These are phyloP conservation scores for Rhamnella rubrinervis DNA, from an alignment of 331 rosid species.

Conservation along the genomic window DNA sequence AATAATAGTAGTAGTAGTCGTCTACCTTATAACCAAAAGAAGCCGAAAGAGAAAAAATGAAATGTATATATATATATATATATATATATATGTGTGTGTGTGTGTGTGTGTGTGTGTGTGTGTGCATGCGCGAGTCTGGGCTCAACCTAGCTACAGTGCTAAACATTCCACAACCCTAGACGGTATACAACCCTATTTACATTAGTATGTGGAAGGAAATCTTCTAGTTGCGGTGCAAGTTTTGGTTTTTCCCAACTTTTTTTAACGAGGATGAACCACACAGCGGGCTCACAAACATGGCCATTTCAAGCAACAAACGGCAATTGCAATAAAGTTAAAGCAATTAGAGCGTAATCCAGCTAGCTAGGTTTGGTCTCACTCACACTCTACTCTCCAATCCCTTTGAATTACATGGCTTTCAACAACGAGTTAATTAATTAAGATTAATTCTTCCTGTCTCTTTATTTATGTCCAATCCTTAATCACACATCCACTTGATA, in stretches of 20 bases:
- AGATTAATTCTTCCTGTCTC: too few species aligned
- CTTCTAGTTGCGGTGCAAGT: constrained; percentile 17
- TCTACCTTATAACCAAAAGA: background rate
- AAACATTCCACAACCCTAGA: constrained; percentile 41
- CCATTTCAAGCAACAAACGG: constrained; percentile 9
- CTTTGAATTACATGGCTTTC: too few species aligned
- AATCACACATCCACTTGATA: too few species aligned
- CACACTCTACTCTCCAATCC: too few species aligned
- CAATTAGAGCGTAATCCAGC: background rate
- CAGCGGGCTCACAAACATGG: constrained; percentile 9
- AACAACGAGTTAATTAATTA: too few species aligned
- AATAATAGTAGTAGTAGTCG: too few species aligned
- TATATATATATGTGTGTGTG: constrained; percentile 7
- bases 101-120: constrained; percentile 6
- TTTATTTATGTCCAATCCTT: too few species aligned
- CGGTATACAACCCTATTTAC: constrained; percentile 11
- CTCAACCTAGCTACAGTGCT: constrained; percentile 30
- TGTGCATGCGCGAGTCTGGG: constrained; percentile 34
- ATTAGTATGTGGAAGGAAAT: constrained; percentile 22
- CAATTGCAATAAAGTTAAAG: background rate
- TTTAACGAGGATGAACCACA: constrained; percentile 17
- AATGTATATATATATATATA: constrained; percentile 22
- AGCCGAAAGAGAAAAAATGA: constrained; percentile 29
- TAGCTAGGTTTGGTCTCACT: too few species aligned
- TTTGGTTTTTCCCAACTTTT: constrained; percentile 16